Evolutionary conservation across 257 asterid species (phyloP).

Genomic region (Penstemon newberryi): DNA sequence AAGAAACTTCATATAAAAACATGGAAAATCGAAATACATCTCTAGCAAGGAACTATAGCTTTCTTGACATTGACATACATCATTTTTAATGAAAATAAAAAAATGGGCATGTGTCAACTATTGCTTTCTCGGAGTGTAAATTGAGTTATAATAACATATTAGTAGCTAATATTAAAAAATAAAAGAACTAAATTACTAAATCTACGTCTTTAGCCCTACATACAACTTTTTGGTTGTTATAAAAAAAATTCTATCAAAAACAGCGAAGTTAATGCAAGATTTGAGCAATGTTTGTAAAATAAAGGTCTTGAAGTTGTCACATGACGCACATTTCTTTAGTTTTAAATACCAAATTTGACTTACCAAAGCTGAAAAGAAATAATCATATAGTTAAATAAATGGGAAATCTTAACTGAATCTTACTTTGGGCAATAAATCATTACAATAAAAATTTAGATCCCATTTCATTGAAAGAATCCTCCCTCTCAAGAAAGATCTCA

Average conservation of each 20-base stretch:
- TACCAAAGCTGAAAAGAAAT: not conserved
- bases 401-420: conserved; percentile 43
- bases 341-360: too few species aligned
- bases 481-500: conserved; percentile 25
- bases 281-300: too few species aligned
- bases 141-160: too few species aligned
- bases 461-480: conserved; percentile 27
- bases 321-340: not conserved
- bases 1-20: not conserved
- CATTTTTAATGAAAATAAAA: not conserved
- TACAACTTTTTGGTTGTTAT: too few species aligned
- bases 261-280: too few species aligned
- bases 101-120: not conserved
- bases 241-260: too few species aligned
- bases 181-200: too few species aligned
- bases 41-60: not conserved
- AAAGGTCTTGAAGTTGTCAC: not conserved
- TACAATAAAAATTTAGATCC: conserved; percentile 28
- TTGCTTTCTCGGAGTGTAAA: not conserved
- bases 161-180: too few species aligned
- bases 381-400: not conserved
- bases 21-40: too few species aligned
- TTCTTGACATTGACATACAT: not conserved
- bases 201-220: too few species aligned
- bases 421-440: conserved; percentile 26